A percentile compares a stretch with the other conserved stretches of the same genome.
Conservation (phyloP, 2,329 filamentous ascomycete genomes). For the Calonectria henricotiae region DNA sequence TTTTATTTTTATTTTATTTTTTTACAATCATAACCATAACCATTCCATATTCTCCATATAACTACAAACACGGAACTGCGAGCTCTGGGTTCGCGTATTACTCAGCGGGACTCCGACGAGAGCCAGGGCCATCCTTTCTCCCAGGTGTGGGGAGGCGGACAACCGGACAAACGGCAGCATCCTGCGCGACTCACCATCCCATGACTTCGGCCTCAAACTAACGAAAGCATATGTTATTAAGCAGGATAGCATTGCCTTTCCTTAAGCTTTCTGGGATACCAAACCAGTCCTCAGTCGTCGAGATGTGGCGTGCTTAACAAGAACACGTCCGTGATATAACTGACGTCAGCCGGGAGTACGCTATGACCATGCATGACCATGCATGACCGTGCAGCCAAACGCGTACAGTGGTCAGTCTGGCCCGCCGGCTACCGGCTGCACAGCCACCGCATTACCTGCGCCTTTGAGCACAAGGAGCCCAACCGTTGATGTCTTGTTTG, state of each 20-base stretch:
- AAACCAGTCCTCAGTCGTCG: not conserved
- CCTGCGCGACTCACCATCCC: not conserved
- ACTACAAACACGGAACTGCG: not conserved
- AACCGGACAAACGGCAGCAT: constrained; percentile 16
- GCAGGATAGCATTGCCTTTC: not conserved
- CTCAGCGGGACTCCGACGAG: constrained; percentile 4
- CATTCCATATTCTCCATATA: too few relatives aligned
- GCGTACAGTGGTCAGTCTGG: not conserved
- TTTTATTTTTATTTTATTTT: too few relatives aligned
- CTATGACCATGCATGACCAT: not conserved
- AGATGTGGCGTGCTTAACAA: not conserved
- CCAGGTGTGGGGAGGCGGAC: not conserved
- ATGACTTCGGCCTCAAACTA: not conserved
- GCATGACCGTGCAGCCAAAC: constrained; percentile 7
- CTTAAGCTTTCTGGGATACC: constrained; percentile 10
- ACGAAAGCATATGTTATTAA: not conserved
- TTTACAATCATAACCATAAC: too few relatives aligned
- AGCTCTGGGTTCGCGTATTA: constrained; percentile 3
- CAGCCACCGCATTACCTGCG: not conserved
- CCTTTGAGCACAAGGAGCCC: too few relatives aligned
- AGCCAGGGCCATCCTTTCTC: not conserved
- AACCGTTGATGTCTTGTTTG: too few relatives aligned
- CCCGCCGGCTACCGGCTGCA: not conserved
- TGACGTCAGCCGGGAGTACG: not conserved
- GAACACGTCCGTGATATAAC: not conserved